These are phyloP conservation scores for Melampsora abietis-canadensis DNA, from an alignment of 1,284 basidiomycete species.

Conservation along the genomic window DNA sequence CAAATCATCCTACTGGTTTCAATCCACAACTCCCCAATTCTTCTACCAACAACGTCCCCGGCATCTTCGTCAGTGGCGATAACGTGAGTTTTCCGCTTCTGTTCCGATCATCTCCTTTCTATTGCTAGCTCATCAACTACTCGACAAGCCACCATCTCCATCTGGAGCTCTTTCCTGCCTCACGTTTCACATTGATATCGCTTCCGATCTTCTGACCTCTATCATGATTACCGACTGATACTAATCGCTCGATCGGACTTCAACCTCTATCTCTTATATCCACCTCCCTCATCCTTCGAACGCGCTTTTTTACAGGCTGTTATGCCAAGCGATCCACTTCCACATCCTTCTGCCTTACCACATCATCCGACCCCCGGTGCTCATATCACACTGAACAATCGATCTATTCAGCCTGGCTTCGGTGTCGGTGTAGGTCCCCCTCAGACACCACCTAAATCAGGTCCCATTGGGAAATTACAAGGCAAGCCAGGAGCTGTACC, in stretches of 20 bases:
- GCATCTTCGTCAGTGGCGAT: slow-evolving; percentile 40
- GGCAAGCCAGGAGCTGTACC: slow-evolving; percentile 47
- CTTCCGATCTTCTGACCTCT: neutral
- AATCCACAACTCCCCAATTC: slow-evolving; percentile 7
- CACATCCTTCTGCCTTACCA: slow-evolving; percentile 57
- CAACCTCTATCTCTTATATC: too few species aligned
- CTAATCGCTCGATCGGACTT: too few species aligned
- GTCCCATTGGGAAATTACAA: slow-evolving; percentile 55
- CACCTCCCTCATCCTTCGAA: neutral
- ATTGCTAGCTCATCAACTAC: neutral
- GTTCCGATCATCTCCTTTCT: neutral
- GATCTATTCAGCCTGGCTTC: slow-evolving; percentile 54
- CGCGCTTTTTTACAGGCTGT: slow-evolving; percentile 56
- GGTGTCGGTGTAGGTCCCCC: slow-evolving; percentile 50
- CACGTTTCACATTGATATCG: neutral
- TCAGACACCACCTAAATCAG: slow-evolving; percentile 56
- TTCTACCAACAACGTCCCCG: slow-evolving; percentile 18
- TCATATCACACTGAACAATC: slow-evolving; percentile 63
- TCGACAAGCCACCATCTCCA: neutral
- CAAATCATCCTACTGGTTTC: neutral
- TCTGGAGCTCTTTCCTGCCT: neutral
- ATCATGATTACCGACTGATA: too few species aligned
- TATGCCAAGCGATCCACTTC: slow-evolving; percentile 62
- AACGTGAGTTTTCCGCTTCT: slow-evolving; percentile 17
- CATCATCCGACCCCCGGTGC: slow-evolving; percentile 62